Evolutionary conservation across 2,329 filamentous ascomycete genomes (phyloP).

Genomic region (Orbilia ellipsospora): DNA sequence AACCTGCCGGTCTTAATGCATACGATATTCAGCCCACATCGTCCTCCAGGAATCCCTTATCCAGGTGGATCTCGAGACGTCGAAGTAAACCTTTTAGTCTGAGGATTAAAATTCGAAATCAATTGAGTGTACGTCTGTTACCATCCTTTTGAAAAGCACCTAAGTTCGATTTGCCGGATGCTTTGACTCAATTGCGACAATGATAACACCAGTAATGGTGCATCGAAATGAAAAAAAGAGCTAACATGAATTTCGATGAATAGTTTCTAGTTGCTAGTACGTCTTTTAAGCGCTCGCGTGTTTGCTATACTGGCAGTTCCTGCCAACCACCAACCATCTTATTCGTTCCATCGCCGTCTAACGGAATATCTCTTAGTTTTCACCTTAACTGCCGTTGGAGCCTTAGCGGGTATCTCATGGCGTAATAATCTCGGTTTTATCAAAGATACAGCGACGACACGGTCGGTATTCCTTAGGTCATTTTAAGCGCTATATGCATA

Average conservation of each 20-base stretch:
- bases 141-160: not conserved
- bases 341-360: not conserved
- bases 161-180: no score
- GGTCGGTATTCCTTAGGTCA: slow-evolving; percentile 8
- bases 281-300: not conserved
- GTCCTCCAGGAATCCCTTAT: slow-evolving; percentile 33
- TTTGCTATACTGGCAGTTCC: no score
- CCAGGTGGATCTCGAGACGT: slow-evolving; percentile 37
- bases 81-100: slow-evolving; percentile 32
- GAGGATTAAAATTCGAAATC: slow-evolving; percentile 50
- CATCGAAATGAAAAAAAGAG: not conserved
- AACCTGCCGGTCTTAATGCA: slow-evolving; percentile 7
- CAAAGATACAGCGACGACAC: slow-evolving; percentile 46
- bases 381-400: slow-evolving; percentile 47
- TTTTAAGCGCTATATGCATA: not conserved
- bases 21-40: slow-evolving; percentile 11
- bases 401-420: slow-evolving; percentile 51
- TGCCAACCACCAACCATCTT: no score
- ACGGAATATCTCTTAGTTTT: slow-evolving; percentile 29
- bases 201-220: not conserved
- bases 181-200: not conserved
- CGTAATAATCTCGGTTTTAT: slow-evolving; percentile 53
- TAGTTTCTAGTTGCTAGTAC: slow-evolving; percentile 52
- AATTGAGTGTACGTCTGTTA: slow-evolving; percentile 46
- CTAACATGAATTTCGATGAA: not conserved